phyloP scores from a whole-genome alignment of 805 yeast genomes.

The Cyberlindnera bimundalis region DNA sequence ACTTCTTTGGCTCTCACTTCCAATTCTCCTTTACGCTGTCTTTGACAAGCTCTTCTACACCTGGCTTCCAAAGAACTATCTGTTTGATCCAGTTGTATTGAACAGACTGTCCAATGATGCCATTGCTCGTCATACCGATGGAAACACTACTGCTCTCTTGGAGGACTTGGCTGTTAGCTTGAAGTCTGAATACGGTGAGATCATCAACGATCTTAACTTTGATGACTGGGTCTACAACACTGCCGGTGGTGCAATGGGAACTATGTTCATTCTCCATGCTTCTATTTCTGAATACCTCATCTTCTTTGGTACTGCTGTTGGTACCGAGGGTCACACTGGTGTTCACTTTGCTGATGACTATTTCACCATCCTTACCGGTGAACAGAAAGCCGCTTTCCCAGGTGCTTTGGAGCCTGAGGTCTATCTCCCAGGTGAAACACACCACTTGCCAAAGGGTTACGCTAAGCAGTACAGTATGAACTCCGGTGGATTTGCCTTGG shows the following conservation, averaged over 20 bases:
- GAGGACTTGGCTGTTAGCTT: slow-evolving; percentile 56
- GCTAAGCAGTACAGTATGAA: slow-evolving; percentile 88
- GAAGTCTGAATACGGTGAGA: slow-evolving; percentile 64
- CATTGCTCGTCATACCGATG: slow-evolving; percentile 49
- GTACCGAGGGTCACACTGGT: slow-evolving; percentile 96
- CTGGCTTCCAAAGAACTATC: slow-evolving; percentile 69
- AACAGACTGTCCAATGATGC: slow-evolving; percentile 56
- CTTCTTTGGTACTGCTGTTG: slow-evolving; percentile 88
- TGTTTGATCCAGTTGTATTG: slow-evolving; percentile 65
- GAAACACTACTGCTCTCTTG: slow-evolving; percentile 60
- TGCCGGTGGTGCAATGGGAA: slow-evolving; percentile 99
- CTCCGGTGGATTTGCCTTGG: slow-evolving; percentile 79
- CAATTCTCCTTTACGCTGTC: slow-evolving; percentile 30
- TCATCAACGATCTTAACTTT: slow-evolving; percentile 65
- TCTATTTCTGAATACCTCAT: slow-evolving; percentile 91
- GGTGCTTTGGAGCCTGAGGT: slow-evolving; percentile 60
- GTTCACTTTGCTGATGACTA: slow-evolving; percentile 97
- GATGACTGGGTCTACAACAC: slow-evolving; percentile 95
- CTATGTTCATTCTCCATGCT: slow-evolving; percentile 93
- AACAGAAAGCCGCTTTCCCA: slow-evolving; percentile 70
- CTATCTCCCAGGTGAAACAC: slow-evolving; percentile 85
- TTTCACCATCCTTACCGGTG: slow-evolving; percentile 83
- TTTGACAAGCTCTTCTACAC: slow-evolving; percentile 44
- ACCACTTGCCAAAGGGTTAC: slow-evolving; percentile 69
- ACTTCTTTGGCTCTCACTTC: slow-evolving; percentile 22